Base-by-base conservation (phyloP, 2,329 filamentous ascomycete species). In the Emergomyces africanus region DNA sequence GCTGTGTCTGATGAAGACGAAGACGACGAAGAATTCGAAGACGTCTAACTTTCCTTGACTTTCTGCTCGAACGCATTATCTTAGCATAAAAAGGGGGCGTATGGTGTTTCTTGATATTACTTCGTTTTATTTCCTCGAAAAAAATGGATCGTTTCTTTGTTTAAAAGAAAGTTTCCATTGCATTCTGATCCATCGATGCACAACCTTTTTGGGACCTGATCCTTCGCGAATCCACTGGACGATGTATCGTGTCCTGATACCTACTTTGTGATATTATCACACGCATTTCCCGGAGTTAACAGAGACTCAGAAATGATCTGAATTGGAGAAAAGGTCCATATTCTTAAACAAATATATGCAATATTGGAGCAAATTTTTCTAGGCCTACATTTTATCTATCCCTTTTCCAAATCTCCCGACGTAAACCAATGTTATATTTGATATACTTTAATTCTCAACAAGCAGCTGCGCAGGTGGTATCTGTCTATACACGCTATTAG, bases 1-100 rank as follows among this genome's bases (percentile, higher is more conserved):
- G 68, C 72, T 56, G 62, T 64, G 62, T 74, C 72, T 2, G 74
- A 75, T 54, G 74, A 77, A 49, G 74, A 77, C 42, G 74, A 75
- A 46, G 74, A 77, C 42, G 74, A 75, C 4, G 72, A 72, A 55
- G 74, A 76, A 59, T 76, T 76, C 60, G 74, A 76, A 56, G 74
- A 76, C 61, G 74, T 75, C 18, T 73, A 66, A 39, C 1, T 25
- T 25, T 33, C 20, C 12, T 9, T 39, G n/a, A 25, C 33, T 28
- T 30, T 20, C 28, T n/a, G 20, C 23, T 57, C 39, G 5, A 50
- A 30, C 18, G 15, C 23, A 42, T 5, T 41, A 9, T 25, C 25
- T 18, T 48, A 57, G 12, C 55, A 39, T 49, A 57, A 9, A 20
- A 41, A 10, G 20, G 10, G 4, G 25, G 39, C 54, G 54, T 46